Conservation (phyloP, 371 early-diverging fungal genomes). For the Mucor lusitanicus region DNA sequence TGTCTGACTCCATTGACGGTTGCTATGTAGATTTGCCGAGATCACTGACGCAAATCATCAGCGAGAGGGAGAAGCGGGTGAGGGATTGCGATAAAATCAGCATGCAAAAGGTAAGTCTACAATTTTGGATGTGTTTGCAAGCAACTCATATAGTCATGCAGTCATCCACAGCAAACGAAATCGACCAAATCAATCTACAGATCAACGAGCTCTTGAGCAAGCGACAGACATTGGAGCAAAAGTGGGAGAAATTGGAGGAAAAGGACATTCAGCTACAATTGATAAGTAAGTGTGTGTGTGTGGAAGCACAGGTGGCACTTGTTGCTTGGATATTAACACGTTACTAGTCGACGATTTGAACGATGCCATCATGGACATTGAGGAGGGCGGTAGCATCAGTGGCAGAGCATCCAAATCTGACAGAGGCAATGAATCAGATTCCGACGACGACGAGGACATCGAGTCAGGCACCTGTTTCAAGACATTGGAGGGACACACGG, state of each 20-base stretch:
- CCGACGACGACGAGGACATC: slow-evolving; percentile 30
- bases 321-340: neutral
- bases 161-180: slow-evolving; percentile 54
- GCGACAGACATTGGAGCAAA: slow-evolving; percentile 52
- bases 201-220: slow-evolving; percentile 56
- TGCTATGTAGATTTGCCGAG: slow-evolving; percentile 21
- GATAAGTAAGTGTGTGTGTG: slow-evolving; percentile 20
- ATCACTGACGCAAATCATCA: slow-evolving; percentile 37
- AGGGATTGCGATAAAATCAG: slow-evolving; percentile 56
- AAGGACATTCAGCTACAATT: slow-evolving; percentile 50
- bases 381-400: slow-evolving; percentile 23
- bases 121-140: neutral
- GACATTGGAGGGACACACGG: slow-evolving; percentile 74
- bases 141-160: slow-evolving; percentile 3
- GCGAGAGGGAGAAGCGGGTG: slow-evolving; percentile 55
- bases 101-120: slow-evolving; percentile 44
- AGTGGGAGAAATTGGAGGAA: slow-evolving; percentile 57
- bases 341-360: slow-evolving; percentile 43
- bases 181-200: slow-evolving; percentile 63
- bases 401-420: slow-evolving; percentile 4
- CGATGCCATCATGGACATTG: slow-evolving; percentile 39
- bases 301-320: too few species aligned
- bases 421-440: slow-evolving; percentile 7
- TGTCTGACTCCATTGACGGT: too few species aligned
- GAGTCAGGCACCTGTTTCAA: slow-evolving; percentile 52